These are phyloP conservation scores for Naematelia encephala DNA, from an alignment of 768 basidiomycete species.

Conservation along the genomic window DNA sequence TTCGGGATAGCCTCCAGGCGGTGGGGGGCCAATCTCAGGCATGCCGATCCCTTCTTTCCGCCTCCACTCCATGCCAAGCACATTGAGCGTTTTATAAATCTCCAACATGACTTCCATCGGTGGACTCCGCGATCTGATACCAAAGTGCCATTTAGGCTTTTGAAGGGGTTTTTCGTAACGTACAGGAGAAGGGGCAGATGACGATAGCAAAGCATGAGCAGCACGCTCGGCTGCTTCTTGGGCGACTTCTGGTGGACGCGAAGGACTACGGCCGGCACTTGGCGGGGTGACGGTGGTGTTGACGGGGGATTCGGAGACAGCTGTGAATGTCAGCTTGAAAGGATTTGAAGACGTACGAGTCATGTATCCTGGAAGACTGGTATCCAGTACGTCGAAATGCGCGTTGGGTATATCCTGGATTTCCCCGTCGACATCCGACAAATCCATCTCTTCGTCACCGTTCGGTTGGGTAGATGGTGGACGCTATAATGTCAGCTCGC, in stretches of 20 bases:
- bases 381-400: constrained; percentile 84
- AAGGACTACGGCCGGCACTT: constrained; percentile 5
- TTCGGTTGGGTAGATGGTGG: constrained; percentile 26
- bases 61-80: constrained; percentile 96
- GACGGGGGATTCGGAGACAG: not conserved
- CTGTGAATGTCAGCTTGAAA: constrained; percentile 5
- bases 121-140: constrained; percentile 81
- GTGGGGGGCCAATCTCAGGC: constrained; percentile 50
- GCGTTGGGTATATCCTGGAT: constrained; percentile 58
- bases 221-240: constrained; percentile 45
- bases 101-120: constrained; percentile 99
- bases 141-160: constrained; percentile 95
- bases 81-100: constrained; percentile 87
- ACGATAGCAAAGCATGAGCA: constrained; percentile 32
- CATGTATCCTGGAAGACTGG: constrained; percentile 64
- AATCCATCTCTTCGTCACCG: constrained; percentile 71
- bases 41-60: constrained; percentile 64
- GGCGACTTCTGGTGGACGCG: constrained; percentile 9
- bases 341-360: constrained; percentile 31
- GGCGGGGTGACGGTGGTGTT: not conserved
- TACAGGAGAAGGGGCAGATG: constrained; percentile 53
- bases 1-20: constrained; percentile 55
- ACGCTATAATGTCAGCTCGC: constrained; percentile 63
- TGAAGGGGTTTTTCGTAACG: constrained; percentile 54
- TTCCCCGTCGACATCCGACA: constrained; percentile 62